Conservation (phyloP, 148 eudicot genomes). For the Camellia sinensis region DNA sequence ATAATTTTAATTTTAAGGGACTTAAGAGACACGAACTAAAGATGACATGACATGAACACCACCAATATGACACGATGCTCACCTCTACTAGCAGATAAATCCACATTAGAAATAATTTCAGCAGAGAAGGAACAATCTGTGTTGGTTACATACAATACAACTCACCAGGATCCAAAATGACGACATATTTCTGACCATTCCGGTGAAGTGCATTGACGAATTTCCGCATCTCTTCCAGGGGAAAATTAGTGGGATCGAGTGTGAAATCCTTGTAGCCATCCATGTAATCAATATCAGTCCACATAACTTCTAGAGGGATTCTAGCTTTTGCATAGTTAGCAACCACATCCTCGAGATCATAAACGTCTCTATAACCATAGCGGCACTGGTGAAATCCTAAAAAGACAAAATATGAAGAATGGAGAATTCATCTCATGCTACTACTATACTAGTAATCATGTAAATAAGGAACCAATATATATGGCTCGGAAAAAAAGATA, state of each 20-base stretch:
- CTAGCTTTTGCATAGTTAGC: constrained; percentile 51
- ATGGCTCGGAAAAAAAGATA: not conserved
- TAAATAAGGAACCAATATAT: not conserved
- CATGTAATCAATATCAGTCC: constrained; percentile 92
- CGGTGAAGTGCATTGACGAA: constrained; percentile 60
- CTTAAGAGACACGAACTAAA: too few species aligned
- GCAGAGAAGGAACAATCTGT: too few species aligned
- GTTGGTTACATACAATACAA: not conserved
- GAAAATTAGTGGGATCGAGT: constrained; percentile 72
- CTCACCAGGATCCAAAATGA: constrained; percentile 86
- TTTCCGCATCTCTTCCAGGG: constrained; percentile 48
- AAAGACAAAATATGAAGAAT: not conserved
- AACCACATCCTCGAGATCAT: constrained; percentile 58
- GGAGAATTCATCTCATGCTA: not conserved
- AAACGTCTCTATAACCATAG: constrained; percentile 61
- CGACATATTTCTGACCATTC: constrained; percentile 67
- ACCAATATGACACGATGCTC: too few species aligned
- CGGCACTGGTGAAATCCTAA: constrained; percentile 88
- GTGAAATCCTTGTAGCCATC: constrained; percentile 81
- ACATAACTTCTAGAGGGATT: constrained; percentile 78
- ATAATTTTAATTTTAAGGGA: too few species aligned
- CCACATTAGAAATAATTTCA: not conserved
- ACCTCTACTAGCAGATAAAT: not conserved
- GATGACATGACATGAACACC: too few species aligned
- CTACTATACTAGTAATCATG: not conserved